Evolutionary conservation across 441 rosid genomes (phyloP), one percentile per base, ranked within the genome.

Genomic region (Biscutella laevigata): DNA sequence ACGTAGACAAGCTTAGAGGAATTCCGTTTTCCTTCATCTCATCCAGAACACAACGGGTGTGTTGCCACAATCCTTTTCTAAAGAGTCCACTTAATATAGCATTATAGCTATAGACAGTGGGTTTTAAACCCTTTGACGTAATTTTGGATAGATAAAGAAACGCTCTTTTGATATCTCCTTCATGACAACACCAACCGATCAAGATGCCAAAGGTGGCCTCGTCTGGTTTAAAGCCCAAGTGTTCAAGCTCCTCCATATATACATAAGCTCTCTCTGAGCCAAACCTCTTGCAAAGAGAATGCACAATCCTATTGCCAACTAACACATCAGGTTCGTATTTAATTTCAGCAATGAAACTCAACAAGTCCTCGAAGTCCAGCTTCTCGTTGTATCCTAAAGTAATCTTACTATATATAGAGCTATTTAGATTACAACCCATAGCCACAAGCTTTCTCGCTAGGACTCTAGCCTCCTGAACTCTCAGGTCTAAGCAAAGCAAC

Each of bases 281-380:
- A 67, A 65, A 82, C 55, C 56, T 60, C 36, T 41, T 48, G 48
- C 91, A 82, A 21, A 84, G 64, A 47, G 73, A 64, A 59, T 62
- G 48, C 55, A 90, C 50, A 41, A 84, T 74, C 76, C 75, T 78
- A 53, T 89, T 84, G 13, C 89, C 83, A 35, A 71, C 67, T 14
- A 58, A 33, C 28, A 68, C 53, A 66, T 66, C 77, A 3, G 83
- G 87, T 35, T 67, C 56, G 60, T 62, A 52, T 51, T 73, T 77
- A 65, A 67, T 57, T 48, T 78, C 87, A 54, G 27, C 26, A 38
- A 77, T 55, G 57, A 84, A 77, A 71, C 75, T 74, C 29, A 79
- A 43, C 52, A 75, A 56, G 75, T 90, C 92, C 49, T 82, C 86
- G 66, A 82, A 86, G 40, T 90, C 87, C 37, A 74, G 77, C 76